A percentile compares a stretch with the other conserved stretches of the same genome.
Conservation (phyloP, 257 asterid genomes). For the Petrea volubilis region DNA sequence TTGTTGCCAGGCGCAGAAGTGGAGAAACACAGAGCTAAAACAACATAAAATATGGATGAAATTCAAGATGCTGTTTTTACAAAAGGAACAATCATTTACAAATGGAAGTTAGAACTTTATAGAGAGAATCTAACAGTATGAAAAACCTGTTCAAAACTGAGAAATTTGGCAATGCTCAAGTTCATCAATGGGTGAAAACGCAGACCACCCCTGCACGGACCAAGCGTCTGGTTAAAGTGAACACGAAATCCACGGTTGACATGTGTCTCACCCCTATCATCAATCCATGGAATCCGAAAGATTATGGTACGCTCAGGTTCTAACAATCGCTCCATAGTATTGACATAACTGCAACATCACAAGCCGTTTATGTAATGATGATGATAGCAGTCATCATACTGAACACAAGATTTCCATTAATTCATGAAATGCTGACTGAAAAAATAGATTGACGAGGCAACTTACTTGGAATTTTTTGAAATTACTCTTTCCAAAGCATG, state of each 20-base stretch:
- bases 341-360: constrained; percentile 67
- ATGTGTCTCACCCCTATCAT: constrained; percentile 94
- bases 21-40: background rate
- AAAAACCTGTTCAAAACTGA: constrained; percentile 89
- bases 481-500: constrained; percentile 97
- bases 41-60: background rate
- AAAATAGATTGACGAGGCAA: constrained; percentile 1
- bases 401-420: background rate
- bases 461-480: constrained; percentile 89
- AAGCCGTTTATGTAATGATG: constrained; percentile 25
- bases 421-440: constrained; percentile 1
- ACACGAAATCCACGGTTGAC: constrained; percentile 95
- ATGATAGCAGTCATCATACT: constrained; percentile 11
- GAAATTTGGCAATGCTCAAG: constrained; percentile 94
- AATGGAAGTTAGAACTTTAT: background rate
- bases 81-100: background rate
- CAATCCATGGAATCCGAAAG: constrained; percentile 97
- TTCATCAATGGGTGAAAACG: constrained; percentile 93
- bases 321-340: constrained; percentile 90
- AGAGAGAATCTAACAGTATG: constrained; percentile 1
- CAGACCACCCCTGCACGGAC: constrained; percentile 99
- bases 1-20: background rate
- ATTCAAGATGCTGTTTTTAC: background rate
- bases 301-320: constrained; percentile 91
- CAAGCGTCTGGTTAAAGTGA: constrained; percentile 92